Conservation (phyloP, 176 grass and related monocot genomes). For the Pontederia crassipes region DNA sequence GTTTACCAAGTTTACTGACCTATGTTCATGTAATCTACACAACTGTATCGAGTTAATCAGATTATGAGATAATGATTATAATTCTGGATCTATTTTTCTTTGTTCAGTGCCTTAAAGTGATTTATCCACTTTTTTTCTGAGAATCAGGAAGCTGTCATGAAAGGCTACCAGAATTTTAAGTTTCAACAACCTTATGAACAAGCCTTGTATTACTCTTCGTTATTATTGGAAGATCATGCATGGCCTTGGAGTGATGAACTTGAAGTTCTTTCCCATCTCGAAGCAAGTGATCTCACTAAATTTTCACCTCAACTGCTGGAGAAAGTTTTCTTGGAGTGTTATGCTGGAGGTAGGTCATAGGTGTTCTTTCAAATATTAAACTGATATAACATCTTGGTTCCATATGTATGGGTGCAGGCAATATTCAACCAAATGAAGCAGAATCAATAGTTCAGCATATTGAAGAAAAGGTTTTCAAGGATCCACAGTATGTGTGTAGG, state of each 20-base stretch:
- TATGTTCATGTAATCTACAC: too few species aligned
- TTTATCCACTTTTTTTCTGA: slow-evolving; percentile 8
- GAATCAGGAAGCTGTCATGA: slow-evolving; percentile 73
- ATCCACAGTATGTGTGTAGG: slow-evolving; percentile 37
- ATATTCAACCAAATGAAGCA: slow-evolving; percentile 70
- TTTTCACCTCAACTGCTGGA: slow-evolving; percentile 57
- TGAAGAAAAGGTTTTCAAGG: slow-evolving; percentile 60
- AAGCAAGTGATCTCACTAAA: slow-evolving; percentile 34
- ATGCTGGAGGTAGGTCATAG: slow-evolving; percentile 56
- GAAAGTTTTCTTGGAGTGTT: slow-evolving; percentile 72
- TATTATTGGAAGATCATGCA: slow-evolving; percentile 55
- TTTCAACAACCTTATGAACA: slow-evolving; percentile 68
- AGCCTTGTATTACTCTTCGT: slow-evolving; percentile 57
- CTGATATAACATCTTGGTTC: neutral
- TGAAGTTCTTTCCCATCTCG: slow-evolving; percentile 61
- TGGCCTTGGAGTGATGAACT: slow-evolving; percentile 86
- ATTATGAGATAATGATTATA: too few species aligned
- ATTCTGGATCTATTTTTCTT: too few species aligned
- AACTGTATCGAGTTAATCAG: too few species aligned
- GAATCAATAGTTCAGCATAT: slow-evolving; percentile 45
- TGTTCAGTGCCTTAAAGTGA: neutral
- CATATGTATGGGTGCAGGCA: slow-evolving; percentile 39
- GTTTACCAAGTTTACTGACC: too few species aligned
- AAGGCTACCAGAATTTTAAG: slow-evolving; percentile 77
- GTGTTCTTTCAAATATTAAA: too few species aligned